Evolutionary conservation across 768 basidiomycete genomes (phyloP), one percentile per base, ranked within the genome.

Genomic region (Xerocomus brunneocitrinus): DNA sequence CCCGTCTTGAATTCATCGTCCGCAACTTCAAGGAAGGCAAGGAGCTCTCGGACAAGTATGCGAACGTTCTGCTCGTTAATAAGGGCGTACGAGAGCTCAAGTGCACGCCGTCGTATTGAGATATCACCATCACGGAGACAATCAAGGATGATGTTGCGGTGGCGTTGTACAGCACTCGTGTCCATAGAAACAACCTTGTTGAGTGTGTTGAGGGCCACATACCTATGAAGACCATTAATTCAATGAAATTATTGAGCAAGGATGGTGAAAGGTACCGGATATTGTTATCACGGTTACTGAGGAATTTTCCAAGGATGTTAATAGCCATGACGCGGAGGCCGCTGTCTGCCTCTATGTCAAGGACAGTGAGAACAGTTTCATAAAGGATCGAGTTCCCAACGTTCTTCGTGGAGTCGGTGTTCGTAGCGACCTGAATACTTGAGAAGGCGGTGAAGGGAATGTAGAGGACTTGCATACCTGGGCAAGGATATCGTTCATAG

Each of bases 101-200:
- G 82, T 1, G 97, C 97, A 52, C 97, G 87, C 41, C 97, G 85
- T 32, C 97, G 85, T 66, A 99, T 99, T 9, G 97, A 99, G 52
- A 99, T 98, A 62, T 98, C 97, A 9, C 95, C 97, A 61, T 99
- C 97, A n/a, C 95, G 87, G 36, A 99, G 75, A 74, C 97, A 99
- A 68, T 98, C 95, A n/a, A 99, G 84, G 59, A 99, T 98, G 60
- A 91, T 98, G 69, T 95, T 94, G 25, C 94, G 89, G 69, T 99
- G 97, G 24, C 97, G 86, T 70, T 98, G 95, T 1, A 99, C 97
- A 16, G 97, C 97, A 70, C 91, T 93, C 10, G 95, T 98, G 70
- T 98, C 95, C 78, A 98, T 94, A 8, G 90, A 81, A 7, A 99
- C 97, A 35, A 98, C 95, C 68, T 98, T 98, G 77, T 95, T 98